Evolutionary conservation across 352 stramenopile species (phyloP), one percentile per base, ranked within the genome.

Genomic region (Phytophthora lateralis): DNA sequence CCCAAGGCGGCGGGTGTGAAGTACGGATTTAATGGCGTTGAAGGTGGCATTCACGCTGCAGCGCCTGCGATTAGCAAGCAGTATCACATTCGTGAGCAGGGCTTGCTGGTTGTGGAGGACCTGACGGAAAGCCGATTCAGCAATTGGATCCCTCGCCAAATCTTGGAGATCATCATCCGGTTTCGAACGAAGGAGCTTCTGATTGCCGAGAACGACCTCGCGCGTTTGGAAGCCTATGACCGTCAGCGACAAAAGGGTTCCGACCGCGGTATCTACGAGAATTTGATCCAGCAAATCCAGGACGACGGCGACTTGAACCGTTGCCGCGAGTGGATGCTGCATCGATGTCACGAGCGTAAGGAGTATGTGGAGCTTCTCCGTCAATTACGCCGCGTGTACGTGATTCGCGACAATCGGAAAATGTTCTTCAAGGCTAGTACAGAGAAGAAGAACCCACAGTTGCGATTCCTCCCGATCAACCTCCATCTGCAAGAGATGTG

Each of bases 221-320:
- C 81, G 11, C 81, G 84, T 14, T 71, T 95, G 5, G 82, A 93
- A 51, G 82, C 85, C 20, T 93, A 88, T 53, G 87, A 95, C 47
- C 72, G 70, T 1, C 76, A 90, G 48, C 81, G 85, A 10, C 80
- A 91, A 58, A 93, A 94, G 60, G 85, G 83, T 3, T 89, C 79
- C 0, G 84, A 92, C 42, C 79, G 87, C 43, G 82, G 83, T 21
- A 91, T 95, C 24, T 95, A 95, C 58, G 87, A 93, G 65, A 95
- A 95, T 57, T 55, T 95, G 60, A 93, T 94, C 48, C 81, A 95
- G 61, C 87, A 95, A 57, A 95, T 95, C 42, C 87, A 95, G 57
- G 84, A 93, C 42, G 87, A 95, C 29, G 87, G 85, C 18, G 87
- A 95, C 43, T 60, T 93, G 30, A 90, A 81, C 39, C 85, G 84